Evolutionary conservation across 305 asterid genomes (phyloP).

Genomic region (Fraxinus sp.): DNA sequence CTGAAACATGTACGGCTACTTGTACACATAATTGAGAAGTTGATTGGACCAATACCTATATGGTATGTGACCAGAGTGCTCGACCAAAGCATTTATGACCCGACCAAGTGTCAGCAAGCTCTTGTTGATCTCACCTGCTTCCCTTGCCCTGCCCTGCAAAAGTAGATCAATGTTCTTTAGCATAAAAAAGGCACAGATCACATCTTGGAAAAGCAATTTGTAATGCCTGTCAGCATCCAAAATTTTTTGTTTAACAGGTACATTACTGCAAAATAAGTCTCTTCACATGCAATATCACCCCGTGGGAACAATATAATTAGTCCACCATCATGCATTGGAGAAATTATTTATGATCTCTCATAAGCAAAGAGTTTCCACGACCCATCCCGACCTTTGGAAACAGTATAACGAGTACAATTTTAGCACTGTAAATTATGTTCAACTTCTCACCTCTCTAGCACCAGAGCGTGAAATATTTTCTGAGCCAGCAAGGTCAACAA

Average conservation of each 20-base stretch:
- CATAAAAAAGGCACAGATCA: neutral
- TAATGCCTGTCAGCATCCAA: neutral
- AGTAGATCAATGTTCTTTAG: neutral
- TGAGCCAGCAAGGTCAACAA: slow-evolving; percentile 87
- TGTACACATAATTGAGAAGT: neutral
- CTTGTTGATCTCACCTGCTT: slow-evolving; percentile 58
- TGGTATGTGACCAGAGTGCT: slow-evolving; percentile 54
- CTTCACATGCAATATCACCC: neutral
- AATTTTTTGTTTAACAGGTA: neutral
- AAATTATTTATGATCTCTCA: neutral
- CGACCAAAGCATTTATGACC: slow-evolving; percentile 53
- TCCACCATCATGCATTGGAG: neutral
- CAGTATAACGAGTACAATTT: neutral
- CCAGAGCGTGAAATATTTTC: slow-evolving; percentile 81
- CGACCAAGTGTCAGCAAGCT: slow-evolving; percentile 62
- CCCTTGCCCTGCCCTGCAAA: slow-evolving; percentile 42
- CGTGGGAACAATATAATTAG: neutral
- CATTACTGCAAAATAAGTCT: neutral
- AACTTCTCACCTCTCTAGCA: slow-evolving; percentile 58
- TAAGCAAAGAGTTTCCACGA: neutral
- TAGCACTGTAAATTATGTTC: neutral
- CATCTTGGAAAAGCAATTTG: neutral
- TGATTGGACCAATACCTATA: slow-evolving; percentile 37
- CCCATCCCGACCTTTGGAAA: neutral
- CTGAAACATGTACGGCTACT: neutral